phyloP scores from a whole-genome alignment of 1,284 basidiomycete genomes.

The Papiliotrema fonsecae region DNA sequence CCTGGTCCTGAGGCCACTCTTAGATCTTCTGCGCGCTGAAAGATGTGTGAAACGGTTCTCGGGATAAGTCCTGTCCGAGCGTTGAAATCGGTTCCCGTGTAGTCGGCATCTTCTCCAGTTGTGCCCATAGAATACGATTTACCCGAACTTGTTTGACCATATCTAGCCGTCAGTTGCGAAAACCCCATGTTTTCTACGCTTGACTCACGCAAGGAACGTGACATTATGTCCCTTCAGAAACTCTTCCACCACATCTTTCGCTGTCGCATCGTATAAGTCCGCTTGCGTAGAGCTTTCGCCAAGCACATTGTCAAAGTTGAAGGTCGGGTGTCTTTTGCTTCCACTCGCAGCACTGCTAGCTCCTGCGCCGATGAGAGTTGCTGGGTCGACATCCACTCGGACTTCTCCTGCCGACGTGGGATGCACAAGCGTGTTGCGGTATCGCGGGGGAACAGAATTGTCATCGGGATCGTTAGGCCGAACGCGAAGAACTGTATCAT shows the following conservation, averaged over 20 bases:
- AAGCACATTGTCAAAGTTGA: conserved; percentile 92
- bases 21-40: conserved; percentile 67
- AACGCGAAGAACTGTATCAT: conserved; percentile 73
- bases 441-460: conserved; percentile 80
- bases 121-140: conserved; percentile 92
- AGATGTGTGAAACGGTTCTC: conserved; percentile 87
- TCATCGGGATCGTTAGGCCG: conserved; percentile 84
- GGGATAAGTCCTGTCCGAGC: conserved; percentile 78
- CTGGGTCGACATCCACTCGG: conserved; percentile 60
- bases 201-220: conserved; percentile 77
- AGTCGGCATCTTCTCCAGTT: conserved; percentile 78
- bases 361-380: conserved; percentile 51
- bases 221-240: conserved; percentile 97
- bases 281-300: conserved; percentile 75
- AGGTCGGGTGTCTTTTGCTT: conserved; percentile 70
- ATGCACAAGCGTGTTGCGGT: conserved; percentile 83
- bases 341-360: conserved; percentile 55
- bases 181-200: not conserved
- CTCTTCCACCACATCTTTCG: conserved; percentile 77
- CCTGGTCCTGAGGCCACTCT: conserved; percentile 67
- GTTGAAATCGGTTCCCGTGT: conserved; percentile 58
- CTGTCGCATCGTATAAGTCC: conserved; percentile 75
- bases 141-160: conserved; percentile 94
- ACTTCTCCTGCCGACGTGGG: conserved; percentile 63
- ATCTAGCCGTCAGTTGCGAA: conserved; percentile 26